Base-by-base conservation (phyloP, 345 rosid genomes). In the Linum tenue region DNA sequence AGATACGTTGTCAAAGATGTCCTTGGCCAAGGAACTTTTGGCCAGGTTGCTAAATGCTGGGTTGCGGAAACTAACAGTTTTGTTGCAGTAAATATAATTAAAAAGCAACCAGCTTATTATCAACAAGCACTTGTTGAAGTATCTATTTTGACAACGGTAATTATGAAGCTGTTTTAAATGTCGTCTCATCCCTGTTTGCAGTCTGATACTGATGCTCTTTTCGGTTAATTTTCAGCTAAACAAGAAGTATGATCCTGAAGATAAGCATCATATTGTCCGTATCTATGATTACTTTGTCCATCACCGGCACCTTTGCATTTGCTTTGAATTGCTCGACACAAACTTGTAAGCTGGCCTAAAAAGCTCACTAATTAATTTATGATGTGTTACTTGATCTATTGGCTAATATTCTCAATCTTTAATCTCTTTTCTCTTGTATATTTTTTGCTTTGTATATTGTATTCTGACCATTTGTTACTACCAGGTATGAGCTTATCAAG, bases 21-120 rank as follows among this genome's bases (percentile, higher is more conserved):
- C 71, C 99, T 95, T 76, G 99, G 99, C 71, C 99, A 95, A 67
- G 99, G 99, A 65, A 95, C 97, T 62, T 95, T 95, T 76, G 97
- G 97, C 59, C 99, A 95, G 77, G 97, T 95, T 83, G 97, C 91
- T 62, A 95, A 91, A 80, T 95, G 99, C 82, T 89, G 87, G 97
- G 89, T 87, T 56, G 76, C 87, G 31, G 91, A 85, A 72, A 77
- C 81, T 22, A 71, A 82, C 73, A 72, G 81, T 78, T 87, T 84
- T 79, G 88, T 87, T 66, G 99, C 99, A 64, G 89, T 95, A 64
- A 95, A 95, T 80, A 90, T 95, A 75, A 95, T 95, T 31, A 95
- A 95, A 81, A 95, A 95, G 64, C 95, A 82, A 72, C 97, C 97
- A 72, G 99, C 99, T 62, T 91, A 91, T 85, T 83, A 89, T 76